phyloP scores from a whole-genome alignment of 2,329 filamentous ascomycete genomes.

The Penicillium sp. region DNA sequence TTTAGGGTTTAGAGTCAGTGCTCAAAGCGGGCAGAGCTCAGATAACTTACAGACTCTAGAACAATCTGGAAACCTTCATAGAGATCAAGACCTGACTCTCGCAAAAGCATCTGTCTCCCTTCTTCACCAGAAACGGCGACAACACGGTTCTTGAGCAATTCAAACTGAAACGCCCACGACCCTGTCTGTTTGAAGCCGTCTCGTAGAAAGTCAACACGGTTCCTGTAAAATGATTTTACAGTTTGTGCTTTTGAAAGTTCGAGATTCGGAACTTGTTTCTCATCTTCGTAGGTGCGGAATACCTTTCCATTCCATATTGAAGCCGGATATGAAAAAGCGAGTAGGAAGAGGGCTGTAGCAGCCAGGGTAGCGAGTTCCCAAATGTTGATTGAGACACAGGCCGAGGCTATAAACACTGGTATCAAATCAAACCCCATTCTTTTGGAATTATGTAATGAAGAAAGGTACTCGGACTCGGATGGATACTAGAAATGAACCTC shows the following conservation, averaged over 20 bases:
- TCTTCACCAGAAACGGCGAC: slow-evolving; percentile 7
- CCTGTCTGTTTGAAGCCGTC: not conserved
- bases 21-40: not conserved
- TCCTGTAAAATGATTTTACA: not conserved
- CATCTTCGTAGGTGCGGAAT: not conserved
- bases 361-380: not conserved
- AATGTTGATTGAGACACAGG: not conserved
- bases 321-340: not conserved
- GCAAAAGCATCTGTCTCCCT: not conserved
- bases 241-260: not conserved
- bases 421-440: not conserved
- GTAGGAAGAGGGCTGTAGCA: not conserved
- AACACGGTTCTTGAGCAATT: not conserved
- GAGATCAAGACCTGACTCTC: not conserved
- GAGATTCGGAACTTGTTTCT: not conserved
- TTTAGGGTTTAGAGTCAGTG: not conserved
- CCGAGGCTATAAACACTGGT: not conserved
- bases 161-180: slow-evolving; percentile 2
- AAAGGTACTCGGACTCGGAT: not conserved
- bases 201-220: not conserved
- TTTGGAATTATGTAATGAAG: not conserved
- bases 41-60: not conserved
- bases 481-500: not conserved
- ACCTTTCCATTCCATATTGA: not conserved
- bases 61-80: not conserved